Base-by-base conservation (phyloP, 2,329 filamentous ascomycete genomes). In the Venturia oleaginea region DNA sequence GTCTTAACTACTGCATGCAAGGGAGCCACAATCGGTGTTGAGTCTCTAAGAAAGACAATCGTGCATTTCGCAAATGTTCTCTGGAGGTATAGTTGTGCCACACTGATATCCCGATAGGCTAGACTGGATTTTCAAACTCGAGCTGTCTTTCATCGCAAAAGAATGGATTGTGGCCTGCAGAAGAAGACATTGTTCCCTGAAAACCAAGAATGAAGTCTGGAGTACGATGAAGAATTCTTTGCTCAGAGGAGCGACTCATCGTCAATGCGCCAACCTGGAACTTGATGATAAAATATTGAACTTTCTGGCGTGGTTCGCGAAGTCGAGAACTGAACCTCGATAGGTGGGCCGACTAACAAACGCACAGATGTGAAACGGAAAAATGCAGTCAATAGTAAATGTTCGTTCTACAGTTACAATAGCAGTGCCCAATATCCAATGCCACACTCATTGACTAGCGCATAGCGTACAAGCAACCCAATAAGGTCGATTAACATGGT, bases 401-500 rank as follows among this genome's bases (percentile, higher is more conserved):
- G 24, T 57, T 57, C 51, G 27, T 57, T 57, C 51, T 34, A 57
- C 27, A 57, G 30, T 57, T 57, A 57, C 51, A 48, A 57, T 57
- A 57, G 19, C 51, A 34, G 34, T 32, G 8, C 46, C 46, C 27
- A n/a, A 51, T 27, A 51, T 27, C 15, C 51, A 34, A 57, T 32
- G 30, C 51, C 51, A 57, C 27, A 15, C 51, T 57, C 27, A 30
- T 15, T 32, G 51, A 15, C 51, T 57, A 27, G 2, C 34, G 30
- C 17, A 8, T n/a, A 34, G 51, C 51, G 0, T n/a, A 57, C 15
- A 57, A 57, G 51, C 51, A 34, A 57, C 27, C 27, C 51, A 34
- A 57, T 57, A 34, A 57, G 51, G 27, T 34, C 51, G 51, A 34
- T 57, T 57, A 57, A 57, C 30, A 57, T 57, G 51, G 51, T 57